These are phyloP conservation scores for Rhizoclosmatium globosum DNA, from an alignment of 192 early-diverging fungal genomes.

Conservation along the genomic window DNA sequence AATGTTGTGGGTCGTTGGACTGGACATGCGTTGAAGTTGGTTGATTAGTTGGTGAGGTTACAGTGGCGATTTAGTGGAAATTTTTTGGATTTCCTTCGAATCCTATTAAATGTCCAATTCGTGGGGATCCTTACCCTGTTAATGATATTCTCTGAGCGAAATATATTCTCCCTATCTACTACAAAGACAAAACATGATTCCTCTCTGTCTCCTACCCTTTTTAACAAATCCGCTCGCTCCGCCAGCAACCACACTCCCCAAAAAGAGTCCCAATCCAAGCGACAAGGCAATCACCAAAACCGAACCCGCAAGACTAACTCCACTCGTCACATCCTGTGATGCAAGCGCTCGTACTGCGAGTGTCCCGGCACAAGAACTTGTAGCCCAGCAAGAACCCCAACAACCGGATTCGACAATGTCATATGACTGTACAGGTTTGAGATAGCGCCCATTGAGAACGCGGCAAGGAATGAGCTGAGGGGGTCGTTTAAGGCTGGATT, in stretches of 20 bases:
- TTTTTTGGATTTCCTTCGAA: no score
- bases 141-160: no score
- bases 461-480: constrained; percentile 33
- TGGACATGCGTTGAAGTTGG: no score
- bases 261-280: constrained; percentile 45
- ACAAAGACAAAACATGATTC: no score
- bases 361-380: constrained; percentile 40
- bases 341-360: constrained; percentile 41
- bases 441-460: constrained; percentile 40
- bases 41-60: no score
- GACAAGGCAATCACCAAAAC: constrained; percentile 40
- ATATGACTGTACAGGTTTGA: constrained; percentile 40
- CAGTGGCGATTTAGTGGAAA: no score
- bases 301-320: constrained; percentile 26
- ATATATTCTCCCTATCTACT: no score
- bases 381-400: constrained; percentile 38
- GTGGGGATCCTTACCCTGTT: no score
- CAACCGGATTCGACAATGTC: constrained; percentile 41
- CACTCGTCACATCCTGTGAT: constrained; percentile 29
- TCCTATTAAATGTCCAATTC: no score
- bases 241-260: constrained; percentile 40
- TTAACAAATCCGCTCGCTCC: background rate
- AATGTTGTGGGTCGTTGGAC: no score
- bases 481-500: constrained; percentile 26
- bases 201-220: no score